Base-by-base conservation (phyloP, 2,329 filamentous ascomycete species). In the Clonostachys chloroleuca region DNA sequence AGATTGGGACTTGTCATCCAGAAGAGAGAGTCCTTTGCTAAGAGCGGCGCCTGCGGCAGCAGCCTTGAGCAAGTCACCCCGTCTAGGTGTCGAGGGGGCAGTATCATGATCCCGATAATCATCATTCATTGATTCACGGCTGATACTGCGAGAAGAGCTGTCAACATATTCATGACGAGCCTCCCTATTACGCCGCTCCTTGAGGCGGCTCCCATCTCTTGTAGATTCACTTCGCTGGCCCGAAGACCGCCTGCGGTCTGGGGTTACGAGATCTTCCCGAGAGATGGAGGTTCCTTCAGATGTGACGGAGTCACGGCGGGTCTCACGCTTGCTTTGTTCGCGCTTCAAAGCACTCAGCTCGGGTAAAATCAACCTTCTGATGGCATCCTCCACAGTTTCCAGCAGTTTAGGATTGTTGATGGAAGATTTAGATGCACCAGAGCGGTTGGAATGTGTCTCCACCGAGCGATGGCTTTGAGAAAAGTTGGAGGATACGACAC, bases 401-500 rank as follows among this genome's bases (percentile, higher is more conserved):
- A 96, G 77, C 3, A 96, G 72, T 61, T 90, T 94, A 0, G 92
- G 92, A 59, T 96, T 96, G 68, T 95, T 95, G 63, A 95, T 89
- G 0, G 89, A 89, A 20, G 70, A 67, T 46, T 78, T 81, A 30
- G 79, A 81, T 20, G 66, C 66, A 8, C 67, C 69, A 1, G 75
- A 78, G 47, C 70, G 73, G 50, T 72, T 64, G 34, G 78, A 79
- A 59, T 78, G 72, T 51, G 77, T 72, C 53, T 81, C 77, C 49
- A 74, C 64, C 1, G 78, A 81, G 42, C 76, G 75, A 54, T 82
- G 77, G 59, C 74, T 80, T 34, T 73, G 68, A 7, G 76, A 69
- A 16, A 79, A 49, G 53, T 74, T 73, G 40, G 78, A 80, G 12
- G 78, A 81, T 47, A 81, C 56, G 40, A 77, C 59, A 58, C 75